Base-by-base conservation (phyloP, 2,329 filamentous ascomycete species). In the Dactylella cylindrospora region DNA sequence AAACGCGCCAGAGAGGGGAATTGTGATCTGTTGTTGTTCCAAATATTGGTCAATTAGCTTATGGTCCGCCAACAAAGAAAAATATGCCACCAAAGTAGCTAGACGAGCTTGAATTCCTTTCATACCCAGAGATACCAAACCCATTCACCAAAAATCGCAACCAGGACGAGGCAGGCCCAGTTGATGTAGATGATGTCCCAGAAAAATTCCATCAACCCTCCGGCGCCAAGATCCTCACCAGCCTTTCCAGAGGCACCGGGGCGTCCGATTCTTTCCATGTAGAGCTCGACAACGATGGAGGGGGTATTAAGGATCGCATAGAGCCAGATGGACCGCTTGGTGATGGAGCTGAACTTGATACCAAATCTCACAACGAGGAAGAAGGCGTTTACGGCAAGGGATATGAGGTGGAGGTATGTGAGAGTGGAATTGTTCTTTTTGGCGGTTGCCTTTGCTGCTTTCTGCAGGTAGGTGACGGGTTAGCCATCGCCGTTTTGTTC, bases 121-220 rank as follows among this genome's bases (percentile, higher is more conserved):
- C 65, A 54, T 52, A 76, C 70, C 73, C 80, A 86, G 28, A 82
- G 66, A 77, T 82, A 81, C 84, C 84, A 88, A 2, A 77, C 87
- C 76, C 85, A 85, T 72, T 96, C 90, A 3, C 93, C 93, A 40
- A 91, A 80, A 22, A 95, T 66, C 12, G 85, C 79, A 10, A 85
- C 90, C n/a, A 85, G 73, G 6, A 84, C 74, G 32, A 88, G 76
- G 49, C 84, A 86, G 8, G 82, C 84, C 84, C 90, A 96, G 0
- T 90, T 96, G 76, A 95, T 89, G 81, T 95, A 97, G 47, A 95
- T 77, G 43, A 95, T 82, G 75, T 98, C 93, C 80, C 95, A 98
- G 86, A 97, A 88, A 77, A 94, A 97, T 75, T 96, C 93, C 8
- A 91, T 97, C 76, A 98, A 76, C 3, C 93, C 93, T 26, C 85